Base-by-base conservation (phyloP, 805 yeast genomes). In the Yarrowia sp. region DNA sequence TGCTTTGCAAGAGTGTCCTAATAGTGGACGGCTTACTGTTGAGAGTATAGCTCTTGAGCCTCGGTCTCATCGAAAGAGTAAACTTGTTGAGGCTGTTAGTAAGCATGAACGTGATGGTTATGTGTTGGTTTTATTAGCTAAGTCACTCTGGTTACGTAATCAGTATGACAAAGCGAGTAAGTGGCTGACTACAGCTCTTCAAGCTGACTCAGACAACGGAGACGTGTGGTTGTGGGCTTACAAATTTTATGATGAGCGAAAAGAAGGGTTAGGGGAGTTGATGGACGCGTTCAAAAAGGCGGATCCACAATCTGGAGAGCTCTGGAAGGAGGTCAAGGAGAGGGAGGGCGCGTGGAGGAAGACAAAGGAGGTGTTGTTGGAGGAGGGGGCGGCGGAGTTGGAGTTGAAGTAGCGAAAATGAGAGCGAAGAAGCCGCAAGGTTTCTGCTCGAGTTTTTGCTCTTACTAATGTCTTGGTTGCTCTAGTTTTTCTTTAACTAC, bases 221-320 rank as follows among this genome's bases (percentile, higher is more conserved):
- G 98, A 92, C 74, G 75, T 81, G 2, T 91, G 96, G 88, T 83
- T 85, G 0, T 87, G 91, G 87, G 67, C 69, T 18, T 84, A 83
- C 69, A 78, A 79, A 32, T 84, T 81, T 67, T 65, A 78, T 48
- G 57, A 82, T 81, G 1, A 69, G 74, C 4, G 72, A 48, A 11
- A 67, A 32, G 76, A 73, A 1, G 85, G 82, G 13, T 48, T 74
- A n/a, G 70, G 72, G 3, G 67, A 69, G 5, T 71, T 86, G 42
- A 67, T 80, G 28, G 66, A 69, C 6, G 71, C 72, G 28, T 83
- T 84, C 39, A 62, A 68, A 4, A 74, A 71, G 3, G 83, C 81
- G 1, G 85, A 82, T 45, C 90, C 93, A 15, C 33, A 18, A 5
- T 31, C 33, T 8, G 55, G 55, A 48, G 55, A 48, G 13, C 8